Conservation (phyloP, 257 asterid species). For the Anisodus tanguticus region DNA sequence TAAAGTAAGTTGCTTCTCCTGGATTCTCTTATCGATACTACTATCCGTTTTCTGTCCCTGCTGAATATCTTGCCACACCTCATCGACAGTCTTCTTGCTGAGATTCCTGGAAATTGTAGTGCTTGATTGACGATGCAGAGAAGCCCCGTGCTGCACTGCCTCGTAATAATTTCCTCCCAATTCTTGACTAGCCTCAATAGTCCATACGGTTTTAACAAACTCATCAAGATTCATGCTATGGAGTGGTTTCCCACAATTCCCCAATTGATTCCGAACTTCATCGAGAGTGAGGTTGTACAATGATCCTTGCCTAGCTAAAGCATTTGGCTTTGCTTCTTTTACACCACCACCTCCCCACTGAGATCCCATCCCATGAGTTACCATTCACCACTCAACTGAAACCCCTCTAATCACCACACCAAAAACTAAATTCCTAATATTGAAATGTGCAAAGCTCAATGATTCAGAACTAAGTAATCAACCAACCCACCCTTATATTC, state of each 20-base stretch:
- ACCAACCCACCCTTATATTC: not conserved
- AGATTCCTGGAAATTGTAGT: slow-evolving; percentile 64
- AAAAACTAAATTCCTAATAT: not conserved
- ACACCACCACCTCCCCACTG: slow-evolving; percentile 60
- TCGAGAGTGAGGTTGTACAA: slow-evolving; percentile 86
- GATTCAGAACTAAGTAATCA: not conserved
- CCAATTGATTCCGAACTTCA: slow-evolving; percentile 83
- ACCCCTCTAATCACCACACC: slow-evolving; percentile 18
- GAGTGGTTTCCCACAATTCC: slow-evolving; percentile 79
- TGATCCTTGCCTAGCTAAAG: slow-evolving; percentile 71
- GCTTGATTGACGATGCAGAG: slow-evolving; percentile 56
- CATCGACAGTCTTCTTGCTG: slow-evolving; percentile 88
- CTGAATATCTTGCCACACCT: slow-evolving; percentile 94
- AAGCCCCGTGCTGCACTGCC: slow-evolving; percentile 40
- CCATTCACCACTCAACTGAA: slow-evolving; percentile 29
- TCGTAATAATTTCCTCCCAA: slow-evolving; percentile 45
- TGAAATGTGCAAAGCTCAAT: not conserved
- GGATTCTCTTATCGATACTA: slow-evolving; percentile 54
- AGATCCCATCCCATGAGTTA: slow-evolving; percentile 62
- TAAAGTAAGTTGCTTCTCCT: slow-evolving; percentile 52
- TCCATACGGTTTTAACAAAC: slow-evolving; percentile 79
- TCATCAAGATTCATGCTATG: slow-evolving; percentile 93
- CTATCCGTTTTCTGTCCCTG: slow-evolving; percentile 56
- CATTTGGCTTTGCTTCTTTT: slow-evolving; percentile 50
- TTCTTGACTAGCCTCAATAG: slow-evolving; percentile 64